Evolutionary conservation across 768 basidiomycete species (phyloP), one percentile per base, ranked within the genome.

Genomic region (Lactarius evosmus): DNA sequence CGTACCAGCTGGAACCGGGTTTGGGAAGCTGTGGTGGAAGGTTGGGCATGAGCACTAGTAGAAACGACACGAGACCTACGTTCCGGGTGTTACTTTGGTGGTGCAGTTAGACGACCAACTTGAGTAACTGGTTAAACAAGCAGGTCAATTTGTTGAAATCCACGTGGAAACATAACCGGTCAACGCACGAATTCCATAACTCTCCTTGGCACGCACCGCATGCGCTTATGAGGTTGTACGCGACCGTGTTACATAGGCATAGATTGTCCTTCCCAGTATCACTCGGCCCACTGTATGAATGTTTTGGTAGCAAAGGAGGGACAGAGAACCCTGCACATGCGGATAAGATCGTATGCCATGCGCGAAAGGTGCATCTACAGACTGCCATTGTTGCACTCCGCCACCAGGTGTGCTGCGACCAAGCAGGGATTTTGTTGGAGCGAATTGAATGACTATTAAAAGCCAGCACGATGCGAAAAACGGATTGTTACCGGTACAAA

Each of bases 1-100:
- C 3, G 78, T 79, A n/a, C 65, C 73, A 12, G 68, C 14, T 16
- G 83, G 84, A 52, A 85, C 78, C 9, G 58, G 30, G 4, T 62
- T 1, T 0, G 67, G 57, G 60, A 60, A 65, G 32, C 65, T 67
- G 25, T 16, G 11, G 14, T 49, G n/a, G 14, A 36, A 17, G 7
- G n/a, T 27, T 58, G 38, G 46, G 56, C 7, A 38, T 22, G 30
- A 16, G 38, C n/a, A 19, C 32, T n/a, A 29, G 29, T 12, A 6
- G 7, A 40, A 27, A 51, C 19, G n/a, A 33, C 36, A 2, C 17
- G 30, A 16, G 4, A 66, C 58, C 56, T 46, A 66, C 67, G 29
- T 66, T 66, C 58, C 41, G 32, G 50, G 4, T 11, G 36, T 5
- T n/a, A 51, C 14, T 3, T 16, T 19, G 5, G 33, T 7, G 5